phyloP scores from a whole-genome alignment of 1,139 yeast genomes.

The Suhomyces anneliseae region DNA sequence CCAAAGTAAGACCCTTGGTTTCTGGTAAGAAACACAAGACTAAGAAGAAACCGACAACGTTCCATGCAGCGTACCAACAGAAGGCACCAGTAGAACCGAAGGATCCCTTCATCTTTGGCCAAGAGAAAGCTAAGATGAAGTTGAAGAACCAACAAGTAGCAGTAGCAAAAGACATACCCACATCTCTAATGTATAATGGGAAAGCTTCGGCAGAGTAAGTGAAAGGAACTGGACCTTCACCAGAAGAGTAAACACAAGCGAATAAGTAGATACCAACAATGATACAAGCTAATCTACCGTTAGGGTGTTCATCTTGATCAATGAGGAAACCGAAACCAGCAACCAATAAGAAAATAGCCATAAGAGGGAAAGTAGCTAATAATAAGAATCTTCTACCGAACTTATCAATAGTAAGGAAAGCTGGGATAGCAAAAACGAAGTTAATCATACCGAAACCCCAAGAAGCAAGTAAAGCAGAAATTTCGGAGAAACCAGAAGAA shows the following conservation, averaged over 20 bases:
- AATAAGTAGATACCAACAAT: slow-evolving; percentile 73
- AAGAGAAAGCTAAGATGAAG: slow-evolving; percentile 75
- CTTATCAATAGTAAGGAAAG: slow-evolving; percentile 76
- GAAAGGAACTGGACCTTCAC: slow-evolving; percentile 91
- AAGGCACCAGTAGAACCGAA: slow-evolving; percentile 83
- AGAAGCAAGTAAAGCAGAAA: slow-evolving; percentile 70
- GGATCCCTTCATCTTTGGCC: slow-evolving; percentile 70
- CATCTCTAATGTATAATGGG: slow-evolving; percentile 79
- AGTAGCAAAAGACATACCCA: slow-evolving; percentile 84
- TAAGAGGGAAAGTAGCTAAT: slow-evolving; percentile 72
- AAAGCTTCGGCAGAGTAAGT: slow-evolving; percentile 87
- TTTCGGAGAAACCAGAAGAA: slow-evolving; percentile 61
- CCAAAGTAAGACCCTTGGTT: slow-evolving; percentile 67
- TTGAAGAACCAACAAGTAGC: slow-evolving; percentile 87
- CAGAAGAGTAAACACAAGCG: slow-evolving; percentile 74
- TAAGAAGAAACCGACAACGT: slow-evolving; percentile 68
- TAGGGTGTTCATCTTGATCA: slow-evolving; percentile 33
- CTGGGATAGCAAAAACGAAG: slow-evolving; percentile 80
- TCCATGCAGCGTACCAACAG: slow-evolving; percentile 90
- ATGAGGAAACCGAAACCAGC: slow-evolving; percentile 81
- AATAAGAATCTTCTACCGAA: slow-evolving; percentile 75
- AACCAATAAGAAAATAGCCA: slow-evolving; percentile 64
- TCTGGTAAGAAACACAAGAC: slow-evolving; percentile 70
- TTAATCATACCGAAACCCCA: slow-evolving; percentile 86
- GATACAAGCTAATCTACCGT: slow-evolving; percentile 64